These are phyloP conservation scores for Geranium rotundifolium DNA, from an alignment of 345 rosid species.

Conservation along the genomic window DNA sequence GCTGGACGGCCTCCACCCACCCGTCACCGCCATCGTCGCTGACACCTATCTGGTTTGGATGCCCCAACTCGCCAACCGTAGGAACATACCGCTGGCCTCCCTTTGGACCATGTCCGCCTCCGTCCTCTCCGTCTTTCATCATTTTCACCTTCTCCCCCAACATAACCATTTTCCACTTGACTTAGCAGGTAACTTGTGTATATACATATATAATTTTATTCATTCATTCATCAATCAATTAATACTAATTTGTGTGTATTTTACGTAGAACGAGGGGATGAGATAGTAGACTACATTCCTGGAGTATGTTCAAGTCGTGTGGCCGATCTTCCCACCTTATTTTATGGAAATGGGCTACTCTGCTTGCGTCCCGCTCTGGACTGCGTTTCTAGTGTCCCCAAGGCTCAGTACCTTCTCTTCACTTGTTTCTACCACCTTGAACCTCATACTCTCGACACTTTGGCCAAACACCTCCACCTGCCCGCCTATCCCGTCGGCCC, in stretches of 20 bases:
- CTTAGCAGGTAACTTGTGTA: constrained; percentile 27
- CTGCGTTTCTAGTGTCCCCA: constrained; percentile 20
- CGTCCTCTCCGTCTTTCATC: constrained; percentile 24
- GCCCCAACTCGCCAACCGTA: constrained; percentile 19
- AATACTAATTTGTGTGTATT: too few relatives aligned
- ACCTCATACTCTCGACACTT: constrained; percentile 16
- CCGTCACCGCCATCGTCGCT: constrained; percentile 19
- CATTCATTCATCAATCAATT: too few relatives aligned
- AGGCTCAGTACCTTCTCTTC: constrained; percentile 41
- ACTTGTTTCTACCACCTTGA: constrained; percentile 33
- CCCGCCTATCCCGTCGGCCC: constrained; percentile 9
- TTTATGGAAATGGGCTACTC: constrained; percentile 8
- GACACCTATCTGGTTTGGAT: constrained; percentile 30
- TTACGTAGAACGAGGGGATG: constrained; percentile 21
- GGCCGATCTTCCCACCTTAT: constrained; percentile 26
- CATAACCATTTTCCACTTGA: constrained; percentile 11
- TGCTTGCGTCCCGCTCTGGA: constrained; percentile 20
- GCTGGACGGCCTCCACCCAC: constrained; percentile 28
- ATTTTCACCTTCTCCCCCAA: constrained; percentile 16
- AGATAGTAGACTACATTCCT: constrained; percentile 25
- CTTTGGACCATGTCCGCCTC: constrained; percentile 33
- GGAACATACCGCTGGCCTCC: constrained; percentile 33
- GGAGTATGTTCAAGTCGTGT: constrained; percentile 24
- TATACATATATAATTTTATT: too few relatives aligned
- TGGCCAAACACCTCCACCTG: background rate